Conservation (phyloP, 1,284 basidiomycete species). For the Polyporus tsugae region DNA sequence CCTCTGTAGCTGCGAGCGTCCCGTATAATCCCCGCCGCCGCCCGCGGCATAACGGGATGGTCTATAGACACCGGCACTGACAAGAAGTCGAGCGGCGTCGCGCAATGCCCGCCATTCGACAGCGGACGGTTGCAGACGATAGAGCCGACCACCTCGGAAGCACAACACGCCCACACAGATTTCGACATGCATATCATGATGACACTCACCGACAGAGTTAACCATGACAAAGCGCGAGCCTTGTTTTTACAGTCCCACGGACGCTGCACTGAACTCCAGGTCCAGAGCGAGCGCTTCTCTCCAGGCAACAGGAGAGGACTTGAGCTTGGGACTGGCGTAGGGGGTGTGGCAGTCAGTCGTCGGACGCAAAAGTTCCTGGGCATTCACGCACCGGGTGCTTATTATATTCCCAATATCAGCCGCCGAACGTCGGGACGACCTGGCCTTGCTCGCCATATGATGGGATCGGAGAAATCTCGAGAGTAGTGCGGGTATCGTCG, state of each 20-base stretch:
- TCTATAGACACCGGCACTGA: neutral
- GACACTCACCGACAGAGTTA: slow-evolving; percentile 22
- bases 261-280: slow-evolving; percentile 10
- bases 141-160: slow-evolving; percentile 11
- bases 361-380: slow-evolving; percentile 22
- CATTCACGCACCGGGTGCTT: slow-evolving; percentile 26
- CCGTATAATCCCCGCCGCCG: slow-evolving; percentile 24
- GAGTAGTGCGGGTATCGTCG: slow-evolving; percentile 33
- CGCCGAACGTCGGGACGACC: slow-evolving; percentile 15
- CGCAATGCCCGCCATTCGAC: slow-evolving; percentile 8
- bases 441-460: slow-evolving; percentile 3
- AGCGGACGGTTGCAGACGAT: neutral
- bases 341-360: slow-evolving; percentile 19
- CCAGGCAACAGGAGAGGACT: neutral
- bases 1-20: slow-evolving; percentile 33
- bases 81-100: slow-evolving; percentile 14
- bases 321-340: slow-evolving; percentile 10
- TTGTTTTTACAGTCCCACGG: slow-evolving; percentile 17
- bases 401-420: slow-evolving; percentile 32
- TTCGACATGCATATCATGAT: slow-evolving; percentile 7
- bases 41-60: slow-evolving; percentile 3
- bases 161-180: neutral
- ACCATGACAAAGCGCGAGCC: slow-evolving; percentile 11
- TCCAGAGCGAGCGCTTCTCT: slow-evolving; percentile 11
- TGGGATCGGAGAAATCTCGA: slow-evolving; percentile 44